Conservation (phyloP, 768 basidiomycete species). For the Omphalotus guepiniiformis region DNA sequence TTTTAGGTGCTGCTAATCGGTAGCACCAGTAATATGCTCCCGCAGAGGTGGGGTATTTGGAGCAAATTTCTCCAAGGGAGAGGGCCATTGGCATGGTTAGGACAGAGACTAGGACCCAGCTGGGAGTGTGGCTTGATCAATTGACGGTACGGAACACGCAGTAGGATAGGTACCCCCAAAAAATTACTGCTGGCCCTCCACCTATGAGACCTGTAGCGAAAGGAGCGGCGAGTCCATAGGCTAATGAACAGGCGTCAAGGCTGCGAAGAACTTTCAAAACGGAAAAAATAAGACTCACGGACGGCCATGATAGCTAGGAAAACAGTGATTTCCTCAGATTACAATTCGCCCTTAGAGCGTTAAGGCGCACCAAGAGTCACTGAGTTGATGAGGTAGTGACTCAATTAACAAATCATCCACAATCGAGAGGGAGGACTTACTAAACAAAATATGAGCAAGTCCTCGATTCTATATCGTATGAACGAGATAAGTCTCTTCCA, state of each 20-base stretch:
- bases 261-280: neutral
- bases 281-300: slow-evolving; percentile 35
- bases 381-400: slow-evolving; percentile 14
- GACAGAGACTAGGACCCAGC: slow-evolving; percentile 49
- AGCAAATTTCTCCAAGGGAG: slow-evolving; percentile 56
- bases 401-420: slow-evolving; percentile 3
- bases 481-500: neutral
- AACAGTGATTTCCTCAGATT: neutral
- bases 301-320: slow-evolving; percentile 55
- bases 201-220: slow-evolving; percentile 51
- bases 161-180: slow-evolving; percentile 46
- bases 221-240: slow-evolving; percentile 51
- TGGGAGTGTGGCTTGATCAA: slow-evolving; percentile 14
- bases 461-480: slow-evolving; percentile 38
- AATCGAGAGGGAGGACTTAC: slow-evolving; percentile 26
- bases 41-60: slow-evolving; percentile 58
- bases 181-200: slow-evolving; percentile 53
- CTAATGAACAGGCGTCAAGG: slow-evolving; percentile 22
- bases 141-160: neutral
- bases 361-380: slow-evolving; percentile 51
- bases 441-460: slow-evolving; percentile 50
- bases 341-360: no score
- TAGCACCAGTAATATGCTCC: slow-evolving; percentile 68
- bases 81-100: slow-evolving; percentile 45
- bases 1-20: slow-evolving; percentile 48